Evolutionary conservation across 768 basidiomycete genomes (phyloP), one percentile per base, ranked within the genome.

Genomic region (Imleria badia): DNA sequence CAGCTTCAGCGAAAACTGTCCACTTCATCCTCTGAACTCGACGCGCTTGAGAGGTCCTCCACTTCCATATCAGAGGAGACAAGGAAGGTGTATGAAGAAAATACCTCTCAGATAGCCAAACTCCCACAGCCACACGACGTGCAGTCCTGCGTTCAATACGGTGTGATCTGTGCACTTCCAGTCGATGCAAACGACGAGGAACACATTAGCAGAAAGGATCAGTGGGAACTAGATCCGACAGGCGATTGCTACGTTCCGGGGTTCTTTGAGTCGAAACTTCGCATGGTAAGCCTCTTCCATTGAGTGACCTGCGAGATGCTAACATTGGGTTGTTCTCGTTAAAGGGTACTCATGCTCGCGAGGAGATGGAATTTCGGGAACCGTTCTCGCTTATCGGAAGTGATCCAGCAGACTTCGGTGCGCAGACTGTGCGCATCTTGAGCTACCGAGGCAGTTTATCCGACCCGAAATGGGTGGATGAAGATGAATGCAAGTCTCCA

Each of bases 391-490:
- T 57, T 20, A 46, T 34, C 3, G 39, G 31, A 17, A 22, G 4
- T 0, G 15, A 51, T 39, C 57, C 38, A 3, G 26, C 10, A 30
- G 45, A 51, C 20, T 51, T 60, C 17, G 52, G 45, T 3, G 20
- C 35, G 3, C 60, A 59, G 33, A 38, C 13, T 10, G 31, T 59
- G 19, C 42, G 43, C 11, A 20, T 60, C 13, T 35, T 39, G 20
- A 49, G 41, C 19, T 60, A 59, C 38, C 36, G 42, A 15, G 58
- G 60, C 14, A 23, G 11, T 15, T 20, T 52, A 26, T 41, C 57
- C 19, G 15, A 55, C 30, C 57, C 57, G 7, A 40, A 46, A 49
- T 49, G 58, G 53, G 38, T 55, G 19, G 52, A 60, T 42, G 33
- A 45, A 49, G 60, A 60, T 36, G 15, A 33, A 52, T 29, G 41